Base-by-base conservation (phyloP, 2,329 filamentous ascomycete species). In the Diplocarpon rosae region DNA sequence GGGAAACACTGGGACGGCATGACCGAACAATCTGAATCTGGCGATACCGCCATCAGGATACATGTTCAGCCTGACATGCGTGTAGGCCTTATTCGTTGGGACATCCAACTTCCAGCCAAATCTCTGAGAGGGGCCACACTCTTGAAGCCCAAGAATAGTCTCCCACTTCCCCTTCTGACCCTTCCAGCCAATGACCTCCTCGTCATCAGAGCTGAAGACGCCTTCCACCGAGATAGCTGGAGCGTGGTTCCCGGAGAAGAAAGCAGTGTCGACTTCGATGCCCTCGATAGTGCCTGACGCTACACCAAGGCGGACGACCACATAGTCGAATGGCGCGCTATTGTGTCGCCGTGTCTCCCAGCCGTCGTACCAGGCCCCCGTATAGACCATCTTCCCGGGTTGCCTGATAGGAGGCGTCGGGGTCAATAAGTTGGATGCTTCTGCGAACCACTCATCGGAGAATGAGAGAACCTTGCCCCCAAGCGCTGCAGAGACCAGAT, bases 21-120 rank as follows among this genome's bases (percentile, higher is more conserved):
- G 73, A 5, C 85, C 85, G 58, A 83, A 89, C 1, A 90, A 73
- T 16, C 84, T 72, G 66, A 90, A 89, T 41, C 85, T 69, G 32
- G 85, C 84, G 57, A 92, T 90, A 39, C 85, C 85, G 39, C 85
- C 85, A 59, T 92, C 85, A 0, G 85, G 83, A 60, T 86, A 89
- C 85, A 89, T 89, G 62, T 85, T 83, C 44, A 92, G 68, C 29
- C 84, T 70, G 33, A 89, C 82, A 61, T 92, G 85, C 0, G 85
- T 89, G 65, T 84, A 89, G 43, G 78, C 74, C 63, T 83, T 83
- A 29, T 66, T 64, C 0, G 76, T 78, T 15, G 73, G 71, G 14
- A 60, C 59, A 13, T 70, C 65, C 13, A 90, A 68, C 58, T 76
- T 72, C 85, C 85, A 92, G 3, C 70, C 82, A 57, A 87, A 85